Conservation (phyloP, 78 protist genomes). For the Neovahlkampfia damariscottae region DNA sequence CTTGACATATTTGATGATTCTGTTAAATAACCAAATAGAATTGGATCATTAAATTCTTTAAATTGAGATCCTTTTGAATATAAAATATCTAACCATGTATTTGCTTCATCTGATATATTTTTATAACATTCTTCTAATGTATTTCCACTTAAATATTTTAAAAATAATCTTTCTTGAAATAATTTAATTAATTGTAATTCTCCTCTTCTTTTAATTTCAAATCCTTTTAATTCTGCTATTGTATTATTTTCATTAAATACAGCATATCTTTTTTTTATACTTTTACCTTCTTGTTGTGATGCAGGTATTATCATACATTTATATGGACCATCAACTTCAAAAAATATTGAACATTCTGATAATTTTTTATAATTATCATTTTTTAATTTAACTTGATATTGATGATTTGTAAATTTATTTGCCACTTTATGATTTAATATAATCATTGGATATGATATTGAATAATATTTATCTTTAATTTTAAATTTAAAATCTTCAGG, state of each 20-base stretch:
- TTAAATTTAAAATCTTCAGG: constrained; percentile 75
- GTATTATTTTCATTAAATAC: constrained; percentile 86
- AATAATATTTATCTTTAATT: constrained; percentile 2
- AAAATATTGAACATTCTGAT: constrained; percentile 82
- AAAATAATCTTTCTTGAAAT: constrained; percentile 85
- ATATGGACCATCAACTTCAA: constrained; percentile 99
- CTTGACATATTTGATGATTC: constrained; percentile 78
- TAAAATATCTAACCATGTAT: constrained; percentile 82
- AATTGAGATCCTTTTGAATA: constrained; percentile 59
- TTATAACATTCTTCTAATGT: constrained; percentile 72
- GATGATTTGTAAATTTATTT: constrained; percentile 78
- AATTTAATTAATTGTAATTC: constrained; percentile 91
- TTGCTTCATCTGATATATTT: constrained; percentile 70
- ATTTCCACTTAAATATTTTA: constrained; percentile 54
- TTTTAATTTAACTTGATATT: constrained; percentile 70
- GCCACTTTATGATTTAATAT: constrained; percentile 80
- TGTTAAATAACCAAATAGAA: constrained; percentile 68
- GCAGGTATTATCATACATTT: constrained; percentile 94
- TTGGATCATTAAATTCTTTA: constrained; percentile 55
- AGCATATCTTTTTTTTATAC: constrained; percentile 84
- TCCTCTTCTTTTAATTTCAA: constrained; percentile 98
- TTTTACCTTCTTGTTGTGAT: constrained; percentile 82
- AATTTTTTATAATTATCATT: not conserved
- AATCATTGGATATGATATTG: constrained; percentile 71
- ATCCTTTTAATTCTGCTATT: constrained; percentile 96